Percentiles rank a stretch among this genome's conserved stretches.
Evolutionary conservation across 1,139 yeast genomes (phyloP).

Genomic region (Trichomonascaceae sp.): DNA sequence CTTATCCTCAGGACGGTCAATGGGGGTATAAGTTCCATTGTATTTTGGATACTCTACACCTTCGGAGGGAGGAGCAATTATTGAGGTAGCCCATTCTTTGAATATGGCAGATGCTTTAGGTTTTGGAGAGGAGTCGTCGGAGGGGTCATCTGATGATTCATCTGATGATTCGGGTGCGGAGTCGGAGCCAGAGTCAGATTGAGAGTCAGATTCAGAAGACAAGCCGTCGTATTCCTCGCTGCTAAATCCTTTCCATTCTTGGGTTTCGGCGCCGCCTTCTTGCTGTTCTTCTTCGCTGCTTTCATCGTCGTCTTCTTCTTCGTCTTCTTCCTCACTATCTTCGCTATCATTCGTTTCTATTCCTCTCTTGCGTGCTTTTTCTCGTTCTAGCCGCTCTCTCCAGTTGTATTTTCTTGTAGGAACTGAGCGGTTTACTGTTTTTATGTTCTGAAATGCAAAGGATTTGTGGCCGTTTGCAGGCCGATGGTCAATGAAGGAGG

Average conservation of each 20-base stretch:
- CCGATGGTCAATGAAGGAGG: slow-evolving; percentile 67
- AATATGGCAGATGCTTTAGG: slow-evolving; percentile 41
- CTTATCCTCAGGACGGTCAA: slow-evolving; percentile 32
- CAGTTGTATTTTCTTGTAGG: slow-evolving; percentile 49
- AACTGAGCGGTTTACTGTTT: slow-evolving; percentile 35
- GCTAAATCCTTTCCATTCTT: slow-evolving; percentile 23
- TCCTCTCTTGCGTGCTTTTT: slow-evolving; percentile 32
- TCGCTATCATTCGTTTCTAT: slow-evolving; percentile 18
- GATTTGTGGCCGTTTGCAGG: slow-evolving; percentile 49
- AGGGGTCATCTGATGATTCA: slow-evolving; percentile 23
- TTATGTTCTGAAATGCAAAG: slow-evolving; percentile 52
- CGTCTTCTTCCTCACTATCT: slow-evolving; percentile 12
- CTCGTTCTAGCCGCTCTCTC: slow-evolving; percentile 48
- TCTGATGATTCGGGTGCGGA: slow-evolving; percentile 17
- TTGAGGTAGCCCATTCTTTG: slow-evolving; percentile 47
- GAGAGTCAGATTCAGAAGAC: slow-evolving; percentile 19
- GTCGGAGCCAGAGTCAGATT: background rate
- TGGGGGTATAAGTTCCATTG: slow-evolving; percentile 29
- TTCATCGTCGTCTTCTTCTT: slow-evolving; percentile 9
- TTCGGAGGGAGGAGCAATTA: slow-evolving; percentile 19
- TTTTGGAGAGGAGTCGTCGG: slow-evolving; percentile 13
- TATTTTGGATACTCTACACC: slow-evolving; percentile 29
- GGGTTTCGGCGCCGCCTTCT: slow-evolving; percentile 17
- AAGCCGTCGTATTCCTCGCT: slow-evolving; percentile 11
- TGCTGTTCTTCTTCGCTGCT: slow-evolving; percentile 13